Percentiles rank a stretch among this genome's conserved stretches.
Evolutionary conservation across 352 stramenopile genomes (phyloP).

Genomic region (Pythium brassicae): DNA sequence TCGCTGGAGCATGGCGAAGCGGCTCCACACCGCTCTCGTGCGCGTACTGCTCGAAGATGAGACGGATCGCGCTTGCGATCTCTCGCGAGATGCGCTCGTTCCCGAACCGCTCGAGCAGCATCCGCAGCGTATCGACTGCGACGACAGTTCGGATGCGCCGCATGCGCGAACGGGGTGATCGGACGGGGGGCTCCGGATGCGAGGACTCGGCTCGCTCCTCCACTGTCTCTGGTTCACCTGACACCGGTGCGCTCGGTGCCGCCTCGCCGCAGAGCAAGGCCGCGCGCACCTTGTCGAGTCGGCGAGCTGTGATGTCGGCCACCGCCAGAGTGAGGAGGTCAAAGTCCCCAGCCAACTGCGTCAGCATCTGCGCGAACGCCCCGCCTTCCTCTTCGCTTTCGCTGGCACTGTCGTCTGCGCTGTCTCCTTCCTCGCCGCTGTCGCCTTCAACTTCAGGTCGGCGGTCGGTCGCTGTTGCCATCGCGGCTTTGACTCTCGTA

Average conservation of each 20-base stretch:
- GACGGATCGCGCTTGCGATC: conserved; percentile 7
- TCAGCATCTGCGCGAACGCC: conserved; percentile 12
- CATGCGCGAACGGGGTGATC: conserved; percentile 4
- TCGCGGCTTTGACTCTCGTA: neutral
- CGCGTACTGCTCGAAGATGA: conserved; percentile 10
- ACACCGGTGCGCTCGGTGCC: neutral
- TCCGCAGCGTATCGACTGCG: conserved; percentile 13
- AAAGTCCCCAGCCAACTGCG: neutral
- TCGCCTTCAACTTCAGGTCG: neutral
- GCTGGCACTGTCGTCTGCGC: neutral
- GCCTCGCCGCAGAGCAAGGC: conserved; percentile 1
- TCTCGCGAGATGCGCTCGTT: neutral
- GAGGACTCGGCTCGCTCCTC: neutral
- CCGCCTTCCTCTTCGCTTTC: conserved; percentile 3
- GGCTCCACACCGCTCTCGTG: conserved; percentile 8
- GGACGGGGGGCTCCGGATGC: too few species aligned
- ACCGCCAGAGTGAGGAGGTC: conserved; percentile 5
- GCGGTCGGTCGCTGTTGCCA: neutral
- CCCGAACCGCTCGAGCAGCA: conserved; percentile 11
- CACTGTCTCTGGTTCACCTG: neutral
- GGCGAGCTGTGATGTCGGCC: neutral
- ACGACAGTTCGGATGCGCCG: conserved; percentile 9
- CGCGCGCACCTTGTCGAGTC: conserved; percentile 5
- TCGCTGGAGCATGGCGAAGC: conserved; percentile 4
- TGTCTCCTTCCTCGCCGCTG: neutral